phyloP scores from a whole-genome alignment of 2,329 filamentous ascomycete species.

The Stagonosporopsis tanaceti region DNA sequence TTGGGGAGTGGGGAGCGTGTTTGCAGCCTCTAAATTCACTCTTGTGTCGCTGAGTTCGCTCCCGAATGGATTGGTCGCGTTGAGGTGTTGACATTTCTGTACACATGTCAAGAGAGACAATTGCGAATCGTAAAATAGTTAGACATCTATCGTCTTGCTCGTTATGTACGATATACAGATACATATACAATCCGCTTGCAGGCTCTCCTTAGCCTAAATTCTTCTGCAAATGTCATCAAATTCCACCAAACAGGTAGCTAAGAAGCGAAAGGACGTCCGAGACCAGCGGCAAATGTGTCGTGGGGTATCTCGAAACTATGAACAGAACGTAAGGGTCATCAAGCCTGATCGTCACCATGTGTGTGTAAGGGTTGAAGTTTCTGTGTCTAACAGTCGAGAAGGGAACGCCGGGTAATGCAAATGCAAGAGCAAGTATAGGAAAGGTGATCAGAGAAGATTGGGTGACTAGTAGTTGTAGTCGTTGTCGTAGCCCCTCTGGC shows the following conservation, averaged over 20 bases:
- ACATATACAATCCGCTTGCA: slow-evolving; percentile 5
- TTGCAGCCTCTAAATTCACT: neutral
- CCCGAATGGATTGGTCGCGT: too few relatives aligned
- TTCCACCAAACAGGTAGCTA: slow-evolving; percentile 8
- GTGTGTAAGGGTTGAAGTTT: slow-evolving; percentile 4
- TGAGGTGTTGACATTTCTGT: neutral
- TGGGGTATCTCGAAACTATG: slow-evolving; percentile 46
- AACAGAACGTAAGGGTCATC: slow-evolving; percentile 19
- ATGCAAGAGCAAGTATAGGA: neutral
- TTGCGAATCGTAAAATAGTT: neutral
- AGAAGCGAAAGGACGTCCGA: slow-evolving; percentile 47
- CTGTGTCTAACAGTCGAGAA: slow-evolving; percentile 32
- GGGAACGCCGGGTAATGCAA: slow-evolving; percentile 30
- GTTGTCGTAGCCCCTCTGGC: slow-evolving; percentile 32
- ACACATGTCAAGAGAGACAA: neutral
- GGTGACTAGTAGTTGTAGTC: slow-evolving; percentile 24
- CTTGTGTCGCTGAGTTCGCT: too few relatives aligned
- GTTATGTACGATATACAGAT: slow-evolving; percentile 10
- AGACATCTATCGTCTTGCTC: neutral
- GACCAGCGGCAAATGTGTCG: slow-evolving; percentile 34
- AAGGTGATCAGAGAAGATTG: neutral
- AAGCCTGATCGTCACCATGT: slow-evolving; percentile 15
- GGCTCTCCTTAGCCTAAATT: neutral
- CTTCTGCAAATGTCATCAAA: slow-evolving; percentile 4
- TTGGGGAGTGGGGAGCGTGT: neutral